Base-by-base conservation (phyloP, 1,139 yeast species). In the Arxiozyma telluris region DNA sequence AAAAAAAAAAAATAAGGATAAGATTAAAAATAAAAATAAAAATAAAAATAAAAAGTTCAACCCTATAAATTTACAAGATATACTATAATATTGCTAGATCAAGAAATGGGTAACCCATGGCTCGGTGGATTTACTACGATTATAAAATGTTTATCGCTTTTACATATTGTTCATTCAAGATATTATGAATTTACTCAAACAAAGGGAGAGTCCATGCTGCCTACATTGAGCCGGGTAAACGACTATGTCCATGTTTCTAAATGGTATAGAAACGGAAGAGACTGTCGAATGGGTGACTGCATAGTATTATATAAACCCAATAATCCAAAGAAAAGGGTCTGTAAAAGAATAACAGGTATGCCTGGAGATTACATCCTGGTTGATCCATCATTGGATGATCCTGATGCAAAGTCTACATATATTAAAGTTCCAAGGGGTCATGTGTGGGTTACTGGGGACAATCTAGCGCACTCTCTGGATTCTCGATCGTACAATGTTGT, bases 381-480 rank as follows among this genome's bases (percentile, higher is more conserved):
- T 1, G 97, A 91, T 67, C 97, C 97, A 11, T 81, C 89, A 44
- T 74, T 80, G 55, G 49, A 58, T n/a, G 62, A 57, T 18, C 57
- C 57, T 5, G 57, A 59, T 23, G 54, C 81, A 23, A 80, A 73
- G 63, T 77, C 83, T 63, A 80, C 81, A 55, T 87, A 73, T 62
- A 81, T 88, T 9, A 73, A 72, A 53, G 85, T 88, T 0, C 96
- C 96, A 0, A 81, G 82, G 54, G 98, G 98, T 3, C 98, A 94
- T 70, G 89, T 90, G 49, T 94, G 98, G 98, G 85, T 91, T 5
- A 89, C 97, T 0, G 99, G 98, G 1, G 98, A 93, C 66, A 93
- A 93, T 65, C 70, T 93, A 55, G 79, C 89, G 44, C 90, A 84
- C 61, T 87, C 96, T n/a, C 73, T 91, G 53, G 99, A 94, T 63